A percentile compares a stretch with the other conserved stretches of the same genome.
Conservation (phyloP, 345 rosid genomes). For the Ceriops decandra region DNA sequence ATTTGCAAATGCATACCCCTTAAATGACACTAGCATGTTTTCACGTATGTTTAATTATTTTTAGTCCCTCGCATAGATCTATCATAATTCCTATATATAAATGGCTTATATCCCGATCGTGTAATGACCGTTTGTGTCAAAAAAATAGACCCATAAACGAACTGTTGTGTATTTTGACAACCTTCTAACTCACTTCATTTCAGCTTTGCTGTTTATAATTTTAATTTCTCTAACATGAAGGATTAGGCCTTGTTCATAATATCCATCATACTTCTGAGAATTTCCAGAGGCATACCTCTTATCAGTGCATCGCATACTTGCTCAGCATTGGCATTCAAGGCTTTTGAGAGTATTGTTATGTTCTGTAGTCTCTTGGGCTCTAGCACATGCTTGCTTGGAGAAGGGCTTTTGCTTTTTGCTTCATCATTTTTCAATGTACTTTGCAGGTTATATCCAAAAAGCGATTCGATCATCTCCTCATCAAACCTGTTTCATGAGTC, state of each 20-base stretch:
- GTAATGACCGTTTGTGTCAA: neutral
- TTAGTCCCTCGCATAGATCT: too few species aligned
- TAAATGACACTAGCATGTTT: too few species aligned
- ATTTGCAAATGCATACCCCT: too few species aligned
- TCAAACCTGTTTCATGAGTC: slow-evolving; percentile 54
- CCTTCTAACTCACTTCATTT: neutral
- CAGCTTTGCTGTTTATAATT: neutral
- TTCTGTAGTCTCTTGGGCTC: slow-evolving; percentile 94
- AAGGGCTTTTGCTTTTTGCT: slow-evolving; percentile 74
- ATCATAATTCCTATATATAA: too few species aligned
- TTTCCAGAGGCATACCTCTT: slow-evolving; percentile 49
- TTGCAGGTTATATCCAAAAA: slow-evolving; percentile 76
- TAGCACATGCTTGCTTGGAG: slow-evolving; percentile 85
- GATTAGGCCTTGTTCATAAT: neutral
- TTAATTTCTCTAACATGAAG: neutral
- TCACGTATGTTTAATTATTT: too few species aligned
- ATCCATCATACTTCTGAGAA: too few species aligned
- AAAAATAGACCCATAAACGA: neutral
- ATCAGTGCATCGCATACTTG: slow-evolving; percentile 72
- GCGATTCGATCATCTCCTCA: slow-evolving; percentile 97
- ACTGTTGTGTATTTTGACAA: too few species aligned
- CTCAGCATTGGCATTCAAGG: slow-evolving; percentile 65
- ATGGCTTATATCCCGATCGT: too few species aligned
- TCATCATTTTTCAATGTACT: slow-evolving; percentile 58
- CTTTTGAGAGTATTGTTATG: slow-evolving; percentile 83